phyloP scores from a whole-genome alignment of 1,284 basidiomycete genomes.

The Irpex rosettiformis region DNA sequence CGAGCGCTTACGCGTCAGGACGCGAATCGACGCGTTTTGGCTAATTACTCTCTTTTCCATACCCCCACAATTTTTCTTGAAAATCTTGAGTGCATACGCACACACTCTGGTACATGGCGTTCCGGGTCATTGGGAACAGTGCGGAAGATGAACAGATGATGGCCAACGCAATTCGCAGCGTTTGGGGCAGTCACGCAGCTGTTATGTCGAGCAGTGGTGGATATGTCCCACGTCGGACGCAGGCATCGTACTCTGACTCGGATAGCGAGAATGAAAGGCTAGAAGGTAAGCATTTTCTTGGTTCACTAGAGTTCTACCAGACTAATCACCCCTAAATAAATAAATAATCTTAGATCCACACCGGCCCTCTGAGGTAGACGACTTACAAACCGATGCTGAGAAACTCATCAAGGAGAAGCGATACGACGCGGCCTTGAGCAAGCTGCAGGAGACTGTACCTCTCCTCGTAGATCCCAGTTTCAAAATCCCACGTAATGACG shows the following conservation, averaged over 20 bases:
- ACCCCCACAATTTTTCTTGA: background rate
- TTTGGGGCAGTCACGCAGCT: background rate
- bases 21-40: background rate
- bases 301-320: no score
- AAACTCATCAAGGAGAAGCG: background rate
- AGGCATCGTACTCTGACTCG: background rate
- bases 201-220: background rate
- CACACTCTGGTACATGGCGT: background rate
- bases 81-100: no score
- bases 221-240: no score
- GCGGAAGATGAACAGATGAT: background rate
- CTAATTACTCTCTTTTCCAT: background rate
- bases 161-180: background rate
- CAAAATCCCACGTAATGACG: background rate
- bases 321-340: no score
- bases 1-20: background rate
- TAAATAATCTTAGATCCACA: no score
- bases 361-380: background rate
- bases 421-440: background rate
- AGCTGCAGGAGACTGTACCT: background rate
- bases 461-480: background rate
- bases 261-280: background rate
- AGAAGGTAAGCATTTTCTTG: background rate
- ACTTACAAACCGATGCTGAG: background rate
- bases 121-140: background rate